Conservation (phyloP, 2,329 filamentous ascomycete species). For the Hypoxylon sp. region DNA sequence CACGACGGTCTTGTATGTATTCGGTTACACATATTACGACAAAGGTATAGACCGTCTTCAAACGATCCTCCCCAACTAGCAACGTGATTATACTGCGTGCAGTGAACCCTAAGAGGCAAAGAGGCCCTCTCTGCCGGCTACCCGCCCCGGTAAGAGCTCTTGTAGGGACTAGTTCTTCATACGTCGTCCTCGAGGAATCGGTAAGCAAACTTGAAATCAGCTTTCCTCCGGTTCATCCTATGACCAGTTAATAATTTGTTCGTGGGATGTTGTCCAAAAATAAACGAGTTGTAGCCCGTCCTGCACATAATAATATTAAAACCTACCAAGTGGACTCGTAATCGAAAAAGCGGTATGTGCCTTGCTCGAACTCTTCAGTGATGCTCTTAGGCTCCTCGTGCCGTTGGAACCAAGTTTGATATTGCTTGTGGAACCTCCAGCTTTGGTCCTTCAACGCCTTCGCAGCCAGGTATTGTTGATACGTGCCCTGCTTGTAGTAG, state of each 20-base stretch:
- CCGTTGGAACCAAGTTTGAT: constrained; percentile 99
- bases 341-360: constrained; percentile 99
- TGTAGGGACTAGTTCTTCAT: constrained; percentile 52
- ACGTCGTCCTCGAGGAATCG: constrained; percentile 97
- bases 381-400: constrained; percentile 99
- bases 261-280: constrained; percentile 3
- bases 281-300: background rate
- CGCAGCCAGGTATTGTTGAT: constrained; percentile 94
- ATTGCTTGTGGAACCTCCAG: constrained; percentile 99
- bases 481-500: constrained; percentile 97
- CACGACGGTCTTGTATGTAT: constrained; percentile 37
- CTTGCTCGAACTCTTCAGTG: constrained; percentile 98
- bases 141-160: constrained; percentile 2
- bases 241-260: constrained; percentile 39
- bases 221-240: constrained; percentile 99
- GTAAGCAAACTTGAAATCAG: constrained; percentile 98
- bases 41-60: constrained; percentile 20
- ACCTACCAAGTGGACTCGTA: constrained; percentile 98
- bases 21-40: constrained; percentile 43
- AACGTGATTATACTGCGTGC: constrained; percentile 25
- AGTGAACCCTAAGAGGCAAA: constrained; percentile 22
- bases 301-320: constrained; percentile 17
- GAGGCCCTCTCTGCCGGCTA: background rate
- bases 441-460: constrained; percentile 98
- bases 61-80: constrained; percentile 21